Evolutionary conservation across 2,329 filamentous ascomycete genomes (phyloP).

Genomic region (Epichloe typhina): DNA sequence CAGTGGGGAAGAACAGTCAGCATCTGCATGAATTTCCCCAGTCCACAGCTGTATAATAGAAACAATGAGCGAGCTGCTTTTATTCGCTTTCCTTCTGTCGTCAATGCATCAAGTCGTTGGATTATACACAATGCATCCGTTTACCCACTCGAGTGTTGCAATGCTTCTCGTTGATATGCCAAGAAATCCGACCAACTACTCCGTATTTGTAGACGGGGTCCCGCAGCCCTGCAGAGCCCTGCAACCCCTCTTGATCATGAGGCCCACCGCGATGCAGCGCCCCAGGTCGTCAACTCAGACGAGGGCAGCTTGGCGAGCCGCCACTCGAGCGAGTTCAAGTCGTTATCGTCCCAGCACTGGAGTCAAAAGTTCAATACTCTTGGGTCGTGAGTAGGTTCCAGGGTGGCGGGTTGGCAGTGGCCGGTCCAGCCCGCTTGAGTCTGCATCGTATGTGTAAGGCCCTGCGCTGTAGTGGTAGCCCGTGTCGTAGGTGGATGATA

Average conservation of each 20-base stretch:
- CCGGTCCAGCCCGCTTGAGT: conserved; percentile 31
- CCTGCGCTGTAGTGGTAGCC: conserved; percentile 23
- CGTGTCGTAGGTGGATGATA: conserved; percentile 41
- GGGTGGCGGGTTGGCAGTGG: conserved; percentile 44
- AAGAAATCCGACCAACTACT: background rate
- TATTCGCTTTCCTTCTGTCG: background rate
- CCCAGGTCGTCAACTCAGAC: background rate
- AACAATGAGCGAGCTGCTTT: background rate
- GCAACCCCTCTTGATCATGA: conserved; percentile 5
- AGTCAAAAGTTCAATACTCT: conserved; percentile 51
- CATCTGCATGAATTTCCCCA: background rate
- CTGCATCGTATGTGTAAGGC: conserved; percentile 25
- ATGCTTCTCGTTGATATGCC: background rate
- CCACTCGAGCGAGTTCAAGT: background rate
- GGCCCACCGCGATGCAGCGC: background rate
- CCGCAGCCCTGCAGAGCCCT: conserved; percentile 1
- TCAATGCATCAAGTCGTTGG: background rate
- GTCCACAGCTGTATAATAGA: background rate
- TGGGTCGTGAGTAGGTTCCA: conserved; percentile 41
- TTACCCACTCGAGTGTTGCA: background rate
- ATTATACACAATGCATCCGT: background rate
- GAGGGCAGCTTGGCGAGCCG: background rate
- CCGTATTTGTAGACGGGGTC: background rate
- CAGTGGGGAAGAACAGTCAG: background rate
- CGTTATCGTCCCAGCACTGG: conserved; percentile 39